A percentile compares a stretch with the other conserved stretches of the same genome.
phyloP scores from a whole-genome alignment of 1,284 basidiomycete genomes.

The Trichosporon coremiiforme region DNA sequence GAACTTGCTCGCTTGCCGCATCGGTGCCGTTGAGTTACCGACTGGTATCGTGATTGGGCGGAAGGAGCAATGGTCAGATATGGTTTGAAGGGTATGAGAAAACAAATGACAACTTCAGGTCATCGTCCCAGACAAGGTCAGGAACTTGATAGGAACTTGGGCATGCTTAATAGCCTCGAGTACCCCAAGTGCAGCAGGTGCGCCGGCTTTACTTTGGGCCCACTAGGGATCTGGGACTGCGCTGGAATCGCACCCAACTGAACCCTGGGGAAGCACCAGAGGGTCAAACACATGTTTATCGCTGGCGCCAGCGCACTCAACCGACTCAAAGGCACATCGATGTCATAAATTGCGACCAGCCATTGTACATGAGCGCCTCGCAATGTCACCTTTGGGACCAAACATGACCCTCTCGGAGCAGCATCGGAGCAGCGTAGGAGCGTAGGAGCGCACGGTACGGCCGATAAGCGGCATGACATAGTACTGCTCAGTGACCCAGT shows the following conservation, averaged over 20 bases:
- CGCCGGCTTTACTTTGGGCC: no score
- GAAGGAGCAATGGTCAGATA: not conserved
- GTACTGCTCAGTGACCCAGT: no score
- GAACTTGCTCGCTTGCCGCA: no score
- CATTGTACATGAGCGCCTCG: constrained; percentile 6
- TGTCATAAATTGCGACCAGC: constrained; percentile 17
- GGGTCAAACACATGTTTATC: constrained; percentile 1
- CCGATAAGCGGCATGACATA: no score
- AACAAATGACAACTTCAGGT: not conserved
- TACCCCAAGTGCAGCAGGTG: no score
- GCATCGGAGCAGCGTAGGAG: no score
- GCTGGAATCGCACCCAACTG: not conserved
- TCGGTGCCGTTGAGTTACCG: no score
- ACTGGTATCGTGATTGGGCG: not conserved
- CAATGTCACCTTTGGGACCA: not conserved
- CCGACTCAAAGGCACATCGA: not conserved
- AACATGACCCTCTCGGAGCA: not conserved
- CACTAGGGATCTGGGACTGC: not conserved
- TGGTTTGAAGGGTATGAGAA: not conserved
- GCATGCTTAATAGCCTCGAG: not conserved
- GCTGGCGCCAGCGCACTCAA: not conserved
- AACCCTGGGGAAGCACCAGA: not conserved
- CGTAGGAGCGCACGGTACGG: no score
- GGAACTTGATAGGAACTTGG: no score
- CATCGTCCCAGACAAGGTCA: no score